Percentiles rank a stretch among this genome's conserved stretches.
These are phyloP conservation scores for Musa beccarii DNA, from an alignment of 176 grass and related monocot genomes.

Conservation along the genomic window DNA sequence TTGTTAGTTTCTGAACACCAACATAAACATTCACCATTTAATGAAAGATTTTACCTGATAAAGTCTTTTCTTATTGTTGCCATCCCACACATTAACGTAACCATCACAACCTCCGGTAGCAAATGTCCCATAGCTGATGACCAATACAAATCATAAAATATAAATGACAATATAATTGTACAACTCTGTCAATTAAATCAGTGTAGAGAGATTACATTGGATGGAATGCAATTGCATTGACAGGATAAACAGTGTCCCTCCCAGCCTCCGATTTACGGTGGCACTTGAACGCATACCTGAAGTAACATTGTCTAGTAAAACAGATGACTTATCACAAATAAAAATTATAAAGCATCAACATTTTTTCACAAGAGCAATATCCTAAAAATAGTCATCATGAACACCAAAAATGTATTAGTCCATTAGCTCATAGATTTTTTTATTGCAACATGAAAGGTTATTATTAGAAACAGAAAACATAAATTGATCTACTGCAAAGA, in stretches of 20 bases:
- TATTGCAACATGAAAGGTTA: background rate
- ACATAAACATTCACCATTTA: background rate
- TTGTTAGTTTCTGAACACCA: background rate
- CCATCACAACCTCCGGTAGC: slow-evolving; percentile 91
- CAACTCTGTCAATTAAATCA: background rate
- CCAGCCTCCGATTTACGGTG: slow-evolving; percentile 88
- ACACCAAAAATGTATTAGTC: background rate
- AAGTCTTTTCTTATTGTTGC: slow-evolving; percentile 90
- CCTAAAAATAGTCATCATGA: background rate
- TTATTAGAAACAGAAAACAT: background rate
- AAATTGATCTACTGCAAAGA: background rate
- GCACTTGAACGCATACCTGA: slow-evolving; percentile 98
- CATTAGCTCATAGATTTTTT: background rate
- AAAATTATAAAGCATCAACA: background rate
- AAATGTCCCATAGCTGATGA: slow-evolving; percentile 88
- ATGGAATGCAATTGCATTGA: slow-evolving; percentile 97
- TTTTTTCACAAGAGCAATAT: background rate
- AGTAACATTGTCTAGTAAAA: slow-evolving; percentile 16
- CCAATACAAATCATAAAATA: background rate
- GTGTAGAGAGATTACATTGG: slow-evolving; percentile 55
- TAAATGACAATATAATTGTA: slow-evolving; percentile 4
- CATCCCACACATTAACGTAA: slow-evolving; percentile 99
- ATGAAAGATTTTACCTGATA: slow-evolving; percentile 68
- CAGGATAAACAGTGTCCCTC: slow-evolving; percentile 86
- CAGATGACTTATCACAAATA: slow-evolving; percentile 3